Evolutionary conservation across 2,329 filamentous ascomycete genomes (phyloP).

Genomic region (Blastomyces emzantsi): DNA sequence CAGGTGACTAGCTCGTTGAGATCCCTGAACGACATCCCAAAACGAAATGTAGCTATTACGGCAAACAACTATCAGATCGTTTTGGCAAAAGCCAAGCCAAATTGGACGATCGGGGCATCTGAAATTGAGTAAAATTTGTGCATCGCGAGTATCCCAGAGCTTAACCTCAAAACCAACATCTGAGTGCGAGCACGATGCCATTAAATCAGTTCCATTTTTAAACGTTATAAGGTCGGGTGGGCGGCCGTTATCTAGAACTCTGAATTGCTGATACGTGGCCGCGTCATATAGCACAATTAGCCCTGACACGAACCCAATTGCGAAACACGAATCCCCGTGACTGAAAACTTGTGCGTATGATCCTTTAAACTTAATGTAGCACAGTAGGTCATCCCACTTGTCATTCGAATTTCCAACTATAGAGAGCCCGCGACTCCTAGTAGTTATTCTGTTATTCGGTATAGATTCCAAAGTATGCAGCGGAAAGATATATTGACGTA

Average conservation of each 20-base stretch:
- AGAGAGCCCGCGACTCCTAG: constrained; percentile 13
- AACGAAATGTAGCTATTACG: constrained; percentile 18
- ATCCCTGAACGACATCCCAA: constrained; percentile 23
- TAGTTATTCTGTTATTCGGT: background rate
- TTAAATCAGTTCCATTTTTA: constrained; percentile 21
- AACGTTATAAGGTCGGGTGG: constrained; percentile 27
- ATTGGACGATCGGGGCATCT: constrained; percentile 17
- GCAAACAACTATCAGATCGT: constrained; percentile 23
- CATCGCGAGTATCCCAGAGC: constrained; percentile 27
- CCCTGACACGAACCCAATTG: constrained; percentile 20
- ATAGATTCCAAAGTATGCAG: background rate
- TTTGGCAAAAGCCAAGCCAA: constrained; percentile 22
- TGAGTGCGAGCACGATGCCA: constrained; percentile 22
- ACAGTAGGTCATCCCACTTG: constrained; percentile 28
- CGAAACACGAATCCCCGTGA: constrained; percentile 18
- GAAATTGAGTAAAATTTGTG: constrained; percentile 21
- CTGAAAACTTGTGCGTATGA: constrained; percentile 17
- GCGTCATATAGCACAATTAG: constrained; percentile 19
- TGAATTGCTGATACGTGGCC: constrained; percentile 20
- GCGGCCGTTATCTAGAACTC: constrained; percentile 20
- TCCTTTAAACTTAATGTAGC: constrained; percentile 23
- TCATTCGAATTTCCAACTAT: constrained; percentile 20
- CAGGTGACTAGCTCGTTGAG: constrained; percentile 12
- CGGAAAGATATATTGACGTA: background rate
- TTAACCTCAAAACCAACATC: constrained; percentile 12